Conservation (phyloP, 768 basidiomycete genomes). For the Dacryopinax primogenitus region DNA sequence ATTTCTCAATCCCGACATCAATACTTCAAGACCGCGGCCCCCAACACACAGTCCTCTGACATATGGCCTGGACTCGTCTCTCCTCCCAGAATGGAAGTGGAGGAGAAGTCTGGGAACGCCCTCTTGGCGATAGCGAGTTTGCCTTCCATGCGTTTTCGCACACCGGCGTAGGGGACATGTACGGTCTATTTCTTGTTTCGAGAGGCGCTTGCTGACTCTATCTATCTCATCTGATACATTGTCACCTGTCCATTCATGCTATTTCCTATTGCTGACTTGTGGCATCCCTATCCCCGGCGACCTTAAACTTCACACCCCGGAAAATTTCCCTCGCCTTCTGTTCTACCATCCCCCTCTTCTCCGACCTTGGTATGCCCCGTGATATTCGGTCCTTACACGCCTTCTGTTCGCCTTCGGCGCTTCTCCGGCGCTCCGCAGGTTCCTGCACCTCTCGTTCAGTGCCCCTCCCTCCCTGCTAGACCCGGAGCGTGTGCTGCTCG, state of each 20-base stretch:
- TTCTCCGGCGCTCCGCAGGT: conserved; percentile 36
- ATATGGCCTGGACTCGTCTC: neutral
- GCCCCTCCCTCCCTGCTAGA: conserved; percentile 36
- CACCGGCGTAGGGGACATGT: neutral
- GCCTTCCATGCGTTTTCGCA: neutral
- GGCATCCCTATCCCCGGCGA: no score
- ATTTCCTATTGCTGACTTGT: no score
- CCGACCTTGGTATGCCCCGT: no score
- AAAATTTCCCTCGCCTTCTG: no score
- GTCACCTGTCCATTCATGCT: no score
- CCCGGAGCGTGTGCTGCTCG: conserved; percentile 38
- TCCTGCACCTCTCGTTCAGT: conserved; percentile 57
- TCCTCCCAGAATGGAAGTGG: neutral
- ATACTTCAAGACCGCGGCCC: neutral
- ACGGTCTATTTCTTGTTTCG: neutral
- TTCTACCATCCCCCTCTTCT: no score
- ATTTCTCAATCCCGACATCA: neutral
- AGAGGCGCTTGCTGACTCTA: neutral
- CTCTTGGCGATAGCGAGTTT: neutral
- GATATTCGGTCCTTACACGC: no score
- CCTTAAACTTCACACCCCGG: no score
- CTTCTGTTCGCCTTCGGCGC: no score
- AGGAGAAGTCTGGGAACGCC: neutral
- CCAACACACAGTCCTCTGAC: neutral
- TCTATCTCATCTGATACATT: no score